These are phyloP conservation scores for Aotearoamyces nothofagi DNA, from an alignment of 2,329 filamentous ascomycete species.

Conservation along the genomic window DNA sequence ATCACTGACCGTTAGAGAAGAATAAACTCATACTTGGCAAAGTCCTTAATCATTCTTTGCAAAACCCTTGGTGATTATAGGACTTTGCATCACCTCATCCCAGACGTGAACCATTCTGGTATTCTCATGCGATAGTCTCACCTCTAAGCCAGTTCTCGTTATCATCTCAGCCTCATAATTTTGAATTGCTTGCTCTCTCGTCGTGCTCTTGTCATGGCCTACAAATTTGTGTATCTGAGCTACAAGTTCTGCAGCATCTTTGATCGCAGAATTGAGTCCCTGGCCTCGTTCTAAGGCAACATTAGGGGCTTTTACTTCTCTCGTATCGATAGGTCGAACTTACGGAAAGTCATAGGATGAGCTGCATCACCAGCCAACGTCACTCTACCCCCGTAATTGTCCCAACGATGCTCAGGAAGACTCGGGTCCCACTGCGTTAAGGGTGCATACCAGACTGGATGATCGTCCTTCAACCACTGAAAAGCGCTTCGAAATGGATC, in stretches of 20 bases:
- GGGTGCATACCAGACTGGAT: conserved; percentile 16
- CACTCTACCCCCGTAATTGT: conserved; percentile 17
- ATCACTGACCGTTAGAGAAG: too few species aligned
- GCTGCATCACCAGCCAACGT: conserved; percentile 21
- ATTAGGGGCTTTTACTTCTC: too few species aligned
- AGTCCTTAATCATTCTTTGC: too few species aligned
- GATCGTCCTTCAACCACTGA: conserved; percentile 18
- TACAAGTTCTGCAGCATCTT: conserved; percentile 26
- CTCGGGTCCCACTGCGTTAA: conserved; percentile 20
- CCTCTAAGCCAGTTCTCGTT: too few species aligned
- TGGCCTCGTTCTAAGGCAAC: conserved; percentile 30
- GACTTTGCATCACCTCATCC: too few species aligned
- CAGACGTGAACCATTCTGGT: too few species aligned
- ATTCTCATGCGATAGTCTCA: too few species aligned
- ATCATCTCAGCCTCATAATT: too few species aligned
- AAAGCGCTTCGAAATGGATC: conserved; percentile 29
- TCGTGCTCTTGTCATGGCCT: too few species aligned
- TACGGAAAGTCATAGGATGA: conserved; percentile 22
- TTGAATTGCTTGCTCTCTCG: too few species aligned
- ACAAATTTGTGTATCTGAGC: not conserved
- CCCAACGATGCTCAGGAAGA: conserved; percentile 16
- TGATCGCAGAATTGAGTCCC: conserved; percentile 30
- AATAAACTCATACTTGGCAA: too few species aligned
- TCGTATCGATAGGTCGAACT: conserved; percentile 7
- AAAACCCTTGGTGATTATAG: too few species aligned